phyloP scores from a whole-genome alignment of 2,329 filamentous ascomycete species.

The Hymenoscyphus repandus region DNA sequence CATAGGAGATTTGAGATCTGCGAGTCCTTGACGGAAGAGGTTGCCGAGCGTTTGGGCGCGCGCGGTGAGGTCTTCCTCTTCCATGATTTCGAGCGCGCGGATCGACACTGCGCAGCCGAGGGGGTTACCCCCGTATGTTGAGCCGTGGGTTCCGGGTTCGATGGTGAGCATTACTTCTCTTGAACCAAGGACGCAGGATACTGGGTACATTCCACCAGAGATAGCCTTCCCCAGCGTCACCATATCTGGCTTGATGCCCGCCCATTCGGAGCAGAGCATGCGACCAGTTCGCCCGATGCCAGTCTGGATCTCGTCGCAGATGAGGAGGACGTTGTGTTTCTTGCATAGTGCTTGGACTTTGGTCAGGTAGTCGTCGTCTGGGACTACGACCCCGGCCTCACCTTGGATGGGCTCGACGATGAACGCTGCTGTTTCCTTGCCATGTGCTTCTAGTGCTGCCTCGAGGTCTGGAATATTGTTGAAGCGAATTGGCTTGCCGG shows the following conservation, averaged over 20 bases:
- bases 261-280: slow-evolving; percentile 92
- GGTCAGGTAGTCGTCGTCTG: slow-evolving; percentile 79
- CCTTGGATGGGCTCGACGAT: slow-evolving; percentile 96
- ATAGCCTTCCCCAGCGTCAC: slow-evolving; percentile 96
- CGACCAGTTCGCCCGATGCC: slow-evolving; percentile 92
- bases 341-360: slow-evolving; percentile 81
- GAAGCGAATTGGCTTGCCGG: slow-evolving; percentile 74
- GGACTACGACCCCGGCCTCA: slow-evolving; percentile 93
- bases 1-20: slow-evolving; percentile 70
- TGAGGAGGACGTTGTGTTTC: slow-evolving; percentile 91
- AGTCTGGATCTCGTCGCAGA: slow-evolving; percentile 98
- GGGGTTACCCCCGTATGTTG: slow-evolving; percentile 97
- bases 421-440: slow-evolving; percentile 83
- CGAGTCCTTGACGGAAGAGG: slow-evolving; percentile 74
- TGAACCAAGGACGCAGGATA: slow-evolving; percentile 82
- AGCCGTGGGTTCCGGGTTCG: slow-evolving; percentile 94
- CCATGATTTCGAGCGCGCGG: slow-evolving; percentile 85
- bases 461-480: slow-evolving; percentile 80
- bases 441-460: slow-evolving; percentile 71
- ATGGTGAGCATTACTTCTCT: slow-evolving; percentile 93
- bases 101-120: slow-evolving; percentile 94
- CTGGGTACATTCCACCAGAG: slow-evolving; percentile 98
- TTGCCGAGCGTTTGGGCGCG: slow-evolving; percentile 76
- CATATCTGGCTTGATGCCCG: slow-evolving; percentile 89
- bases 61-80: slow-evolving; percentile 84